Percentiles rank a stretch among this genome's conserved stretches.
Evolutionary conservation across 306 rosid species (phyloP).

Genomic region (Boehmeria nivea): DNA sequence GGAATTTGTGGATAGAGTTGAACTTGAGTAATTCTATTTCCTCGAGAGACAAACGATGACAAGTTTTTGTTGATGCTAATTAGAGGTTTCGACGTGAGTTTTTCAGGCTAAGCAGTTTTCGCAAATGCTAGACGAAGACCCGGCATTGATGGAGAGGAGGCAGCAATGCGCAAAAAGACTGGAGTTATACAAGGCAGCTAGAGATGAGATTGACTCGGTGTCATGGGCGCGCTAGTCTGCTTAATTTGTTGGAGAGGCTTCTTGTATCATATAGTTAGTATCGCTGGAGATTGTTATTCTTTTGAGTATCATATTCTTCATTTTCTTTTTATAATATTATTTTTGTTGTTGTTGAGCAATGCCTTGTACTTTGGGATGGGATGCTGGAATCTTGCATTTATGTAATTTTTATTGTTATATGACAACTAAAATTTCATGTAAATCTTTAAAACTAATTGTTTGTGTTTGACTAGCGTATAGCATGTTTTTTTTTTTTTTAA

Average conservation of each 20-base stretch:
- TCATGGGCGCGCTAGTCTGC: constrained; percentile 63
- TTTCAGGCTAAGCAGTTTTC: constrained; percentile 65
- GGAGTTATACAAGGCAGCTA: constrained; percentile 86
- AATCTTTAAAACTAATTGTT: too few species aligned
- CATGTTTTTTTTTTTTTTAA: too few species aligned
- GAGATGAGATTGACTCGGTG: constrained; percentile 92
- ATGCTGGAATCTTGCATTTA: too few species aligned
- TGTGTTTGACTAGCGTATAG: too few species aligned
- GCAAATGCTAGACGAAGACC: constrained; percentile 84
- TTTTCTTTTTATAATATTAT: neutral
- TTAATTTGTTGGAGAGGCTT: neutral
- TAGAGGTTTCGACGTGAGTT: constrained; percentile 4
- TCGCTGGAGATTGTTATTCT: neutral
- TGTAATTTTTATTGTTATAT: too few species aligned
- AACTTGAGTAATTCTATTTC: neutral
- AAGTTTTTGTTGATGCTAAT: neutral
- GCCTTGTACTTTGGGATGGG: too few species aligned
- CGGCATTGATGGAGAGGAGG: constrained; percentile 90
- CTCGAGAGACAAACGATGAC: neutral
- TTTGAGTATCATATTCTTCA: neutral
- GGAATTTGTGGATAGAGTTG: neutral
- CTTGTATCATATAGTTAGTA: constrained; percentile 8
- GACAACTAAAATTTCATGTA: too few species aligned
- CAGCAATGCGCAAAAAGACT: constrained; percentile 80
- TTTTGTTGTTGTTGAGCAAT: neutral